phyloP scores from a whole-genome alignment of 352 stramenopile genomes.

The Elongisporangium senticosum region DNA sequence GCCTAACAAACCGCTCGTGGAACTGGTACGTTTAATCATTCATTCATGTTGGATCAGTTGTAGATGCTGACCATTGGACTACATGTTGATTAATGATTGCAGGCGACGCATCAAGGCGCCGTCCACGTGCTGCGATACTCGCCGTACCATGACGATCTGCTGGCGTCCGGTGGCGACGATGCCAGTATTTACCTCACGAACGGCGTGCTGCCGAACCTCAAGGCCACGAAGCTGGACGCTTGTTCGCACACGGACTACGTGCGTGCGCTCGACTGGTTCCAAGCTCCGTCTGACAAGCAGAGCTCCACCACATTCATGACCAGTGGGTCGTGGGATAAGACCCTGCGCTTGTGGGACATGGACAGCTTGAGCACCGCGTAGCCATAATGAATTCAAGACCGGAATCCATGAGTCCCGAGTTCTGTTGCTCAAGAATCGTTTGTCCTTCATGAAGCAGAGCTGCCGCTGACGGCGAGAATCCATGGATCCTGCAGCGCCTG shows the following conservation, averaged over 20 bases:
- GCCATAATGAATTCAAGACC: conserved; percentile 2
- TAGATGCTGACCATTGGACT: background rate
- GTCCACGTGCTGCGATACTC: conserved; percentile 71
- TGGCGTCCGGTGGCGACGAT: conserved; percentile 66
- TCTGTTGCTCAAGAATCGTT: conserved; percentile 14
- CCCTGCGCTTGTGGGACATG: conserved; percentile 37
- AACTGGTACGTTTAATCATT: conserved; percentile 16
- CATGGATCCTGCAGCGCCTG: conserved; percentile 58
- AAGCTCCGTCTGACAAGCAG: conserved; percentile 8
- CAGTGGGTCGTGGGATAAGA: conserved; percentile 66
- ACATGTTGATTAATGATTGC: conserved; percentile 2
- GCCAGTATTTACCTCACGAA: conserved; percentile 36
- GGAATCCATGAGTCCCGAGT: conserved; percentile 3
- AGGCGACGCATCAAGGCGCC: conserved; percentile 29
- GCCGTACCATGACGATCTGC: conserved; percentile 41
- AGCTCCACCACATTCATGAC: conserved; percentile 19
- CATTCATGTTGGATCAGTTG: background rate
- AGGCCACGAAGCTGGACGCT: conserved; percentile 11
- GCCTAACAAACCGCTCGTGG: conserved; percentile 28
- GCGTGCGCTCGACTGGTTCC: conserved; percentile 60
- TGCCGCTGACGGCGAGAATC: conserved; percentile 16
- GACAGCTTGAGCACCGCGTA: conserved; percentile 15
- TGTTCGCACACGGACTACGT: conserved; percentile 63
- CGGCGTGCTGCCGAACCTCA: conserved; percentile 20
- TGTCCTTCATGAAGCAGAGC: conserved; percentile 9